phyloP scores from a whole-genome alignment of 2,329 filamentous ascomycete genomes.

The Thyridium curvatum region DNA sequence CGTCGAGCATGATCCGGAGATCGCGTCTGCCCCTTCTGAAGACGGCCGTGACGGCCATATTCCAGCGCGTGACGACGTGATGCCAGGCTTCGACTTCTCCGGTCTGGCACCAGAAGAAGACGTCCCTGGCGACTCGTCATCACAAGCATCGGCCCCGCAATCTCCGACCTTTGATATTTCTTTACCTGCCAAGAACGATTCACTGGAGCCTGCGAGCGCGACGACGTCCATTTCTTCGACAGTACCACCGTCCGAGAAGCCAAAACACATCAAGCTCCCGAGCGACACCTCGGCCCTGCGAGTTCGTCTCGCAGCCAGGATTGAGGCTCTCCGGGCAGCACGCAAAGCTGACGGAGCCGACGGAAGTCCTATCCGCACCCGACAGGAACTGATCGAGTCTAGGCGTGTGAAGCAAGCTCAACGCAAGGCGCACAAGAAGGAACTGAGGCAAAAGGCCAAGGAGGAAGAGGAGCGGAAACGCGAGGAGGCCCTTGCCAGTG shows the following conservation, averaged over 20 bases:
- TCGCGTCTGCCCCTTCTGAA: conserved; percentile 3
- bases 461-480: conserved; percentile 68
- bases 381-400: conserved; percentile 87
- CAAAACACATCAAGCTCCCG: conserved; percentile 61
- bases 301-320: conserved; percentile 72
- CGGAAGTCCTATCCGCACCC: conserved; percentile 74
- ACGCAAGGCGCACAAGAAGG: conserved; percentile 84
- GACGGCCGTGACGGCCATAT: no score
- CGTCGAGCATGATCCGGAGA: conserved; percentile 20
- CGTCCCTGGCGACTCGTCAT: conserved; percentile 23
- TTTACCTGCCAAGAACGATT: conserved; percentile 27
- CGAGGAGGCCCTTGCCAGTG: conserved; percentile 53
- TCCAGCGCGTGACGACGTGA: conserved; percentile 17
- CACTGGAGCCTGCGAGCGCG: conserved; percentile 44
- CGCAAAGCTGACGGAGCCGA: conserved; percentile 83
- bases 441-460: conserved; percentile 69
- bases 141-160: conserved; percentile 39
- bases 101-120: conserved; percentile 41
- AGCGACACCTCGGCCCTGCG: conserved; percentile 69
- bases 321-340: conserved; percentile 76
- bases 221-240: conserved; percentile 67
- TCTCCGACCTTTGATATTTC: conserved; percentile 57
- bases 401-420: conserved; percentile 82
- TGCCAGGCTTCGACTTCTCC: conserved; percentile 37
- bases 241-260: conserved; percentile 51